Conservation (phyloP, 129 eudicot genomes). For the Flaveria sonorensis region DNA sequence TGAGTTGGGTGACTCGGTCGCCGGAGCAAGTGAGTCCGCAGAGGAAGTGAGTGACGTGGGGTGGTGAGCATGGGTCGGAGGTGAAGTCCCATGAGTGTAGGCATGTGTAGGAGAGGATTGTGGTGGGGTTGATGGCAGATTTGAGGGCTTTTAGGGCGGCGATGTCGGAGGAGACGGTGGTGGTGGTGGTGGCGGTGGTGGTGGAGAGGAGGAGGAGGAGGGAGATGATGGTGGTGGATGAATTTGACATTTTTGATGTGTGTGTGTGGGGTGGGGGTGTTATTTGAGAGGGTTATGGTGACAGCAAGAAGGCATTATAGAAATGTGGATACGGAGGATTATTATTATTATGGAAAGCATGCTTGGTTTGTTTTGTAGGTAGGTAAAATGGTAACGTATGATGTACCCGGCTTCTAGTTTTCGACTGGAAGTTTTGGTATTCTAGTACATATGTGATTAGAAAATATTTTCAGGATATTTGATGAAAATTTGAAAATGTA, state of each 20-base stretch:
- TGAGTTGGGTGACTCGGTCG: conserved; percentile 22
- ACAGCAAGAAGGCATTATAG: not conserved
- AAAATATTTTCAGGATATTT: too few relatives aligned
- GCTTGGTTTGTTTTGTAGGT: not conserved
- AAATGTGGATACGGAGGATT: not conserved
- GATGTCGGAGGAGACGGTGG: not conserved
- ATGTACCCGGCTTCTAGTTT: not conserved
- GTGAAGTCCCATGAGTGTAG: conserved; percentile 17
- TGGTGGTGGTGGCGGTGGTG: not conserved
- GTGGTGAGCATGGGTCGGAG: conserved; percentile 12
- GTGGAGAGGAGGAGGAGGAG: not conserved
- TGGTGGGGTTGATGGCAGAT: conserved; percentile 6
- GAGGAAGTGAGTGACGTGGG: conserved; percentile 7
- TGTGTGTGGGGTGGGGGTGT: too few relatives aligned
- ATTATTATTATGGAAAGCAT: not conserved
- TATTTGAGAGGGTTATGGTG: not conserved
- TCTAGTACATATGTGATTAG: too few relatives aligned
- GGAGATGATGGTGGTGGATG: conserved; percentile 1
- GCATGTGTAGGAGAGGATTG: conserved; percentile 8
- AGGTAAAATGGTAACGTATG: not conserved
- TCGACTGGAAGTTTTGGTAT: not conserved
- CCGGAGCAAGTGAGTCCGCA: conserved; percentile 4
- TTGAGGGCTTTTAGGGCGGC: conserved; percentile 4
- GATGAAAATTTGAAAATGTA: too few relatives aligned
- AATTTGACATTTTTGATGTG: not conserved